Conservation (phyloP, 1,139 yeast species). For the Blastobotrys capitulatus region DNA sequence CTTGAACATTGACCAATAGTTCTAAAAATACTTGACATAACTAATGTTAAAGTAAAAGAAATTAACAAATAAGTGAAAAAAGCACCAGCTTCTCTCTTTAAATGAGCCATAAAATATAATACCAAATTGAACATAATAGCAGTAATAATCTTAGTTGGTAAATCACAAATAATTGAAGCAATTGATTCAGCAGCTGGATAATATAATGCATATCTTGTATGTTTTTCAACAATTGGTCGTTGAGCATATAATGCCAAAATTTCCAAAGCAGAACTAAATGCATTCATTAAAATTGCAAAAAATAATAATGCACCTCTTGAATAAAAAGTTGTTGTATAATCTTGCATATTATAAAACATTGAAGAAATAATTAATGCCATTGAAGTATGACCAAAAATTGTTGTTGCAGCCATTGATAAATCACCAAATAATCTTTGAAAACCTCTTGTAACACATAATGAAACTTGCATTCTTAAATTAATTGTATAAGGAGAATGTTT, state of each 20-base stretch:
- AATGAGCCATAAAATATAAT: slow-evolving; percentile 61
- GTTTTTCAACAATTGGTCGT: slow-evolving; percentile 75
- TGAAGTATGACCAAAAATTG: slow-evolving; percentile 54
- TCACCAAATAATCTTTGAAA: slow-evolving; percentile 60
- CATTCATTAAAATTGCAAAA: slow-evolving; percentile 72
- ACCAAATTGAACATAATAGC: slow-evolving; percentile 55
- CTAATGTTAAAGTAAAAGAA: slow-evolving; percentile 48
- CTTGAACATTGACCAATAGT: slow-evolving; percentile 60
- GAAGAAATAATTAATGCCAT: slow-evolving; percentile 74
- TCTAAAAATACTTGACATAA: slow-evolving; percentile 69
- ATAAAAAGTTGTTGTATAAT: slow-evolving; percentile 51
- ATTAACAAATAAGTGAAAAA: slow-evolving; percentile 63
- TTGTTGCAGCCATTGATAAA: slow-evolving; percentile 55
- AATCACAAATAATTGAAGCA: slow-evolving; percentile 60
- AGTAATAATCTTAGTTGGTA: slow-evolving; percentile 56
- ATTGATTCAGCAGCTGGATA: slow-evolving; percentile 75
- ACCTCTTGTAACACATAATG: slow-evolving; percentile 56
- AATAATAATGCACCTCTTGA: slow-evolving; percentile 68
- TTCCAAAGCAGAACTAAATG: slow-evolving; percentile 69
- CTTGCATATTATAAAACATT: slow-evolving; percentile 58
- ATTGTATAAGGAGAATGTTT: slow-evolving; percentile 60
- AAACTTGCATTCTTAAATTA: slow-evolving; percentile 59
- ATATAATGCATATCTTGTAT: slow-evolving; percentile 65
- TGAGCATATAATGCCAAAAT: slow-evolving; percentile 64
- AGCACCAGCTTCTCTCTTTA: slow-evolving; percentile 59